A percentile compares a stretch with the other conserved stretches of the same genome.
phyloP scores from a whole-genome alignment of 371 early-diverging fungal genomes.

The Apophysomyces variabilis region DNA sequence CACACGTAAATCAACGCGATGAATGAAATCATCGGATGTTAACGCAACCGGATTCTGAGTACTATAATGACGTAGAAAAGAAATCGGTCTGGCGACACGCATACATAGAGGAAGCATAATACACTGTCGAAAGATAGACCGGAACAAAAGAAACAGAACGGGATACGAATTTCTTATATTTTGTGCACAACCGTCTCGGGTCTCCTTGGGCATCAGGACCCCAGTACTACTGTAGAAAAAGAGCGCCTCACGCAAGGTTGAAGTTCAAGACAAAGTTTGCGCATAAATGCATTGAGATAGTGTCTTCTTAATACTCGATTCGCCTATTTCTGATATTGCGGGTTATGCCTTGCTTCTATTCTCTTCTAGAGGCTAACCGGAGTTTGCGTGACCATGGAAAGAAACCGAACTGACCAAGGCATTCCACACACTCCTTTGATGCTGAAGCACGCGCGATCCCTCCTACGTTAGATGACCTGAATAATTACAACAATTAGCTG shows the following conservation, averaged over 20 bases:
- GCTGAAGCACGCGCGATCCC: not conserved
- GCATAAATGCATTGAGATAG: too few relatives aligned
- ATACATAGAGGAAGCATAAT: slow-evolving; percentile 14
- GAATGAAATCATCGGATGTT: slow-evolving; percentile 48
- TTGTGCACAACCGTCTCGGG: too few relatives aligned
- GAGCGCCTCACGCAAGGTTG: too few relatives aligned
- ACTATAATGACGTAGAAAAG: not conserved
- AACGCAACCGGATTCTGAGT: slow-evolving; percentile 12
- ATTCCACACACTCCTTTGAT: not conserved
- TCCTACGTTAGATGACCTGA: not conserved
- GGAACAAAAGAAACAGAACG: not conserved
- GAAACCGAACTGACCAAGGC: not conserved
- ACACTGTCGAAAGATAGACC: not conserved
- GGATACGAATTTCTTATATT: too few relatives aligned
- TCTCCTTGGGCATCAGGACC: too few relatives aligned
- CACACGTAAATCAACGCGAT: slow-evolving; percentile 74
- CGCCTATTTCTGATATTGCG: too few relatives aligned
- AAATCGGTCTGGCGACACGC: not conserved
- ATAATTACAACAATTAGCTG: not conserved
- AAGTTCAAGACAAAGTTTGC: too few relatives aligned
- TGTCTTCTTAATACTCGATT: not conserved
- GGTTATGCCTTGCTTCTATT: not conserved
- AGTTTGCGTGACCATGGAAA: too few relatives aligned
- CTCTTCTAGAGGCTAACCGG: not conserved
- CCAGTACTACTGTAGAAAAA: too few relatives aligned